These are phyloP conservation scores for Calonectria pseudoreteaudii DNA, from an alignment of 2,329 filamentous ascomycete genomes.

Conservation along the genomic window DNA sequence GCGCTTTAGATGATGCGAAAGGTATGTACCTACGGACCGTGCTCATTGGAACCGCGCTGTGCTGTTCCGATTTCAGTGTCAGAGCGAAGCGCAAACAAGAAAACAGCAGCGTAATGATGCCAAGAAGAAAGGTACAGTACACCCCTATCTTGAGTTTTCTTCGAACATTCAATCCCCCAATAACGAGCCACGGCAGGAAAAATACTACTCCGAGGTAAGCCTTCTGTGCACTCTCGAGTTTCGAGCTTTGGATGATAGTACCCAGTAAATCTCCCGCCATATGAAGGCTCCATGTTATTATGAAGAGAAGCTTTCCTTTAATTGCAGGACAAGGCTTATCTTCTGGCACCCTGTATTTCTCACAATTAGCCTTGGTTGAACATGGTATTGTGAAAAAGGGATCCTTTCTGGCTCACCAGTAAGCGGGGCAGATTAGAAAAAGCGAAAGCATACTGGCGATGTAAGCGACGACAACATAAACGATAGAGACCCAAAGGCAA, in stretches of 20 bases:
- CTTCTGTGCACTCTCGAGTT: no score
- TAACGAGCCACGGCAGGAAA: conserved; percentile 14
- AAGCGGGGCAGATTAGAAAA: not conserved
- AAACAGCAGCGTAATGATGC: conserved; percentile 31
- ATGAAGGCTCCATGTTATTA: not conserved
- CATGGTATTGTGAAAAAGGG: not conserved
- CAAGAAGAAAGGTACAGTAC: conserved; percentile 33
- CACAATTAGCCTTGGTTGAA: not conserved
- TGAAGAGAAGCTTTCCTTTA: not conserved
- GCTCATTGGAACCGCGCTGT: conserved; percentile 29
- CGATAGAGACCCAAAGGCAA: conserved; percentile 18
- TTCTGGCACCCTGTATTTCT: not conserved
- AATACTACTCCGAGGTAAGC: not conserved
- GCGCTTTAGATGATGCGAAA: no score
- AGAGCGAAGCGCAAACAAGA: conserved; percentile 30
- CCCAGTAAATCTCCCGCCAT: not conserved
- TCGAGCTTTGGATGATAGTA: not conserved
- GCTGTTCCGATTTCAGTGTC: conserved; percentile 4
- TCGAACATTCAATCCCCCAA: conserved; percentile 28
- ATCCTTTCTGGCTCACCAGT: not conserved
- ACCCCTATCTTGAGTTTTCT: conserved; percentile 29
- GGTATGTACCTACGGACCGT: conserved; percentile 17
- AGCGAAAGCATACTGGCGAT: not conserved
- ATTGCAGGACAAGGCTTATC: not conserved
- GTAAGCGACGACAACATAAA: not conserved